Conservation (phyloP, 257 asterid genomes). For the Ocimum tenuiflorum region DNA sequence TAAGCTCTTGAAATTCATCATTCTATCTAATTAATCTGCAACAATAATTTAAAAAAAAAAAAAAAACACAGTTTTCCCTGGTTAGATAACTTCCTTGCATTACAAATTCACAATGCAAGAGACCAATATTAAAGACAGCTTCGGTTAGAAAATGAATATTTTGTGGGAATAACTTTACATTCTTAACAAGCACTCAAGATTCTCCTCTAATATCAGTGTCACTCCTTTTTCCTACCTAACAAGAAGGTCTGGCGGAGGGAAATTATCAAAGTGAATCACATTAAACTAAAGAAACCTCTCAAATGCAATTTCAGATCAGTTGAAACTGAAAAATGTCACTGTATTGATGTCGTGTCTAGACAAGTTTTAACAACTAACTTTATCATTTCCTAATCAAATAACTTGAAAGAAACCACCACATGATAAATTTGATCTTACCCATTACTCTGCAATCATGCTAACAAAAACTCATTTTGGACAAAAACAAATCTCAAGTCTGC, state of each 20-base stretch:
- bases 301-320: not conserved
- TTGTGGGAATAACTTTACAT: not conserved
- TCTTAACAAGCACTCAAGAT: constrained; percentile 5
- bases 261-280: too few relatives aligned
- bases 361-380: not conserved
- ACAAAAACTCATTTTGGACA: constrained; percentile 8
- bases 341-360: not conserved
- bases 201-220: not conserved
- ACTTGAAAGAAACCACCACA: constrained; percentile 5
- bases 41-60: too few relatives aligned
- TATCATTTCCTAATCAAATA: constrained; percentile 5
- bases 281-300: not conserved
- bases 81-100: constrained; percentile 14
- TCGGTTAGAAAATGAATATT: not conserved
- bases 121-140: constrained; percentile 9
- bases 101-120: not conserved
- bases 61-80: not conserved
- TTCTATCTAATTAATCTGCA: constrained; percentile 6
- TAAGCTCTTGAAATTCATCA: constrained; percentile 21
- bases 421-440: constrained; percentile 6
- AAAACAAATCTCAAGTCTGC: constrained; percentile 17
- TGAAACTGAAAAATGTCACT: not conserved
- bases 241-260: not conserved
- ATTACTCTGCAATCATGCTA: constrained; percentile 16
- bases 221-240: too few relatives aligned